phyloP scores from a whole-genome alignment of 2,329 filamentous ascomycete species.

The Aspergillus oerlinghausenensis region DNA sequence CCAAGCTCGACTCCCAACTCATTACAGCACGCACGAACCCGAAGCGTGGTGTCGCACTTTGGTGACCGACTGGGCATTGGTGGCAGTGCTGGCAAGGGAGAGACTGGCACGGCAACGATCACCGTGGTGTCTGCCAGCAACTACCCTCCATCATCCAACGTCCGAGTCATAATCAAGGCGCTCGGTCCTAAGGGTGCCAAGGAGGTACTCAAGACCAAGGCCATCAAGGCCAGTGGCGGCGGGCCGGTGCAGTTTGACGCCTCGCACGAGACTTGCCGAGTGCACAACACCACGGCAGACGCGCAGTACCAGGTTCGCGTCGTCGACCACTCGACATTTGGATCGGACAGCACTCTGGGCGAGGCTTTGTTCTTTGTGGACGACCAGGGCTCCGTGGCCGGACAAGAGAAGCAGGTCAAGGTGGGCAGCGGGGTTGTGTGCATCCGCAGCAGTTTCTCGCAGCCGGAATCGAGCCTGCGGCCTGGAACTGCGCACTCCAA shows the following conservation, averaged over 20 bases:
- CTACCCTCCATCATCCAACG: constrained; percentile 69
- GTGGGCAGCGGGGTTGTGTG: constrained; percentile 70
- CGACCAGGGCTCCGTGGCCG: constrained; percentile 61
- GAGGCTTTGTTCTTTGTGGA: constrained; percentile 90
- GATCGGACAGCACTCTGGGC: constrained; percentile 76
- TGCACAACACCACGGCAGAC: constrained; percentile 68
- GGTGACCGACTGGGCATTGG: constrained; percentile 48
- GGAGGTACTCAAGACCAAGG: constrained; percentile 86
- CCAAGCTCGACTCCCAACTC: constrained; percentile 17
- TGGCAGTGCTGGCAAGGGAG: constrained; percentile 46
- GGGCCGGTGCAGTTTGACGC: constrained; percentile 64
- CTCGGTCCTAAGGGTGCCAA: constrained; percentile 64
- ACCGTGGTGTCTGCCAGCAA: constrained; percentile 73
- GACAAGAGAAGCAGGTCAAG: constrained; percentile 66
- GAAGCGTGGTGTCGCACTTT: constrained; percentile 49
- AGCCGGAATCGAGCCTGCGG: constrained; percentile 42
- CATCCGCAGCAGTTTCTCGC: constrained; percentile 67
- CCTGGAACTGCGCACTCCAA: constrained; percentile 36
- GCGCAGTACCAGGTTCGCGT: constrained; percentile 81
- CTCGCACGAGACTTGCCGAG: constrained; percentile 67
- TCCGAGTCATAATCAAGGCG: constrained; percentile 72
- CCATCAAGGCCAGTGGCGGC: constrained; percentile 67
- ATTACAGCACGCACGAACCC: constrained; percentile 43
- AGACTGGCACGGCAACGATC: constrained; percentile 73
- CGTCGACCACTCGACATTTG: constrained; percentile 79